phyloP scores from a whole-genome alignment of 768 basidiomycete genomes.

The Leccinum barrowsii region DNA sequence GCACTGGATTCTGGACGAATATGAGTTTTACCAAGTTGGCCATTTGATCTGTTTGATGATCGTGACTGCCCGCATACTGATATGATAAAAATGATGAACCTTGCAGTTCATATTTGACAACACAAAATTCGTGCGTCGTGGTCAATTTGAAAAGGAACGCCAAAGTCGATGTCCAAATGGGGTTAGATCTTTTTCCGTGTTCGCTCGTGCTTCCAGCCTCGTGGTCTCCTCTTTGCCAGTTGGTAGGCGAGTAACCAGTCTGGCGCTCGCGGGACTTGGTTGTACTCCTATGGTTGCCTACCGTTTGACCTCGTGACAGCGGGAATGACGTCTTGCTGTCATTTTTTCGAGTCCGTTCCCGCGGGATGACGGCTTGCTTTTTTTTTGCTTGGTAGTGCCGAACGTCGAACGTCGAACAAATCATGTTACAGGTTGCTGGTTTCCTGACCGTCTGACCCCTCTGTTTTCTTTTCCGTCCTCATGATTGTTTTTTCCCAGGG shows the following conservation, averaged over 20 bases:
- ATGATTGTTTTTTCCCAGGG: background rate
- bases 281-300: background rate
- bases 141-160: slow-evolving; percentile 3
- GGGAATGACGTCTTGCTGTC: slow-evolving; percentile 1
- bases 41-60: slow-evolving; percentile 8
- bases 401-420: background rate
- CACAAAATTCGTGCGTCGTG: slow-evolving; percentile 1
- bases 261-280: background rate
- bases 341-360: background rate
- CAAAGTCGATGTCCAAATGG: background rate
- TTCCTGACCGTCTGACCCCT: background rate
- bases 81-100: slow-evolving; percentile 15
- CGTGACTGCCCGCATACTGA: slow-evolving; percentile 6
- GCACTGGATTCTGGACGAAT: slow-evolving; percentile 8
- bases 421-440: background rate
- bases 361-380: background rate
- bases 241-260: background rate
- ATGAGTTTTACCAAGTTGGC: slow-evolving; percentile 14
- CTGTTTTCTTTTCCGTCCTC: background rate
- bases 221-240: slow-evolving; percentile 8
- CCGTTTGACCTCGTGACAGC: background rate
- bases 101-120: slow-evolving; percentile 10
- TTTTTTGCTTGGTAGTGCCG: background rate
- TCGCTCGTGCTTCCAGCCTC: slow-evolving; percentile 9
- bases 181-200: background rate